These are phyloP conservation scores for Trichoderma pleuroti DNA, from an alignment of 2,329 filamentous ascomycete species.

Conservation along the genomic window DNA sequence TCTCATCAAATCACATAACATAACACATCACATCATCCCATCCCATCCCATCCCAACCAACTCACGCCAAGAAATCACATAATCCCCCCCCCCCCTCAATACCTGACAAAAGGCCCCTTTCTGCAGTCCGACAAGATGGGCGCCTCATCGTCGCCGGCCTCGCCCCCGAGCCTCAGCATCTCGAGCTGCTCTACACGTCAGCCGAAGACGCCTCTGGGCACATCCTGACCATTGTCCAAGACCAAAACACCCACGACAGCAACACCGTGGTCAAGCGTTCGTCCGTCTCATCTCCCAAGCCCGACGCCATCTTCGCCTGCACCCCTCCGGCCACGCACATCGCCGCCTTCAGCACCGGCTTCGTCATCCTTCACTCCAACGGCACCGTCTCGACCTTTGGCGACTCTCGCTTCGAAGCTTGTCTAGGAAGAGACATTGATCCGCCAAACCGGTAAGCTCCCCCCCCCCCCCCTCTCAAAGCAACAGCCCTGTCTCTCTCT, in stretches of 20 bases:
- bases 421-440: conserved; percentile 50
- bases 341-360: conserved; percentile 48
- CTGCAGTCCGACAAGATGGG: conserved; percentile 24
- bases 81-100: background rate
- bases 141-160: conserved; percentile 25
- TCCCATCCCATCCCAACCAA: no score
- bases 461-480: background rate
- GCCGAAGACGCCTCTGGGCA: conserved; percentile 23
- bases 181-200: background rate
- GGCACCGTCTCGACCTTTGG: conserved; percentile 53
- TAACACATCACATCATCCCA: no score
- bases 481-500: background rate
- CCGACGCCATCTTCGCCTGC: conserved; percentile 25
- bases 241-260: background rate
- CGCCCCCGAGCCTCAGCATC: conserved; percentile 13
- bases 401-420: conserved; percentile 55
- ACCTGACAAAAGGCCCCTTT: background rate
- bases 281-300: conserved; percentile 21
- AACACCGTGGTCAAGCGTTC: conserved; percentile 24
- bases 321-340: conserved; percentile 37
- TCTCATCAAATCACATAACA: background rate
- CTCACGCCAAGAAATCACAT: background rate
- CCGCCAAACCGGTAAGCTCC: conserved; percentile 35
- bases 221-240: conserved; percentile 15
- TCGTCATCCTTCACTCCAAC: conserved; percentile 42